Conservation (phyloP, 2,329 filamentous ascomycete species). For the Aspergillus sp. region DNA sequence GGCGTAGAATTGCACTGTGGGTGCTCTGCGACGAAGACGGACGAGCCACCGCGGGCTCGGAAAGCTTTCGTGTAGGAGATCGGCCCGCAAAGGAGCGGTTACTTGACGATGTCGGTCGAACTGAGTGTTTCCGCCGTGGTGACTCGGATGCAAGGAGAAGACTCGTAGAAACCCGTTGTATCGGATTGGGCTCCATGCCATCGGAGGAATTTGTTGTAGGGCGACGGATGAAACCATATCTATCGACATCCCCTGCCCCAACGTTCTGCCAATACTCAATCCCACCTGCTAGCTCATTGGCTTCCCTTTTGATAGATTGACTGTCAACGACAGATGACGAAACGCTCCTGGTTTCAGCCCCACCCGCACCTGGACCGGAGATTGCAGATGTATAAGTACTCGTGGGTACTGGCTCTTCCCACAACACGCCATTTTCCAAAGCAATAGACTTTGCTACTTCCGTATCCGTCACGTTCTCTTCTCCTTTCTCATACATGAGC, state of each 20-base stretch:
- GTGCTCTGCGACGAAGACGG: conserved; percentile 45
- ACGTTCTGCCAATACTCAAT: conserved; percentile 63
- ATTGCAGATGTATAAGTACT: conserved; percentile 25
- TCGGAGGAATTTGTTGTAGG: conserved; percentile 21
- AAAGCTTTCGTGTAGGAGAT: conserved; percentile 36
- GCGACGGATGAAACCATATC: conserved; percentile 60
- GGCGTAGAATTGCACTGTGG: conserved; percentile 35
- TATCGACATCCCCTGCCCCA: conserved; percentile 55
- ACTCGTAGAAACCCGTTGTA: conserved; percentile 58
- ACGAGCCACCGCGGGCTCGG: conserved; percentile 36
- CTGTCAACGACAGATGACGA: conserved; percentile 23
- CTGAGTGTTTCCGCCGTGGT: conserved; percentile 49
- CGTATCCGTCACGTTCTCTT: conserved; percentile 47
- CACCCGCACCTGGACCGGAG: conserved; percentile 20
- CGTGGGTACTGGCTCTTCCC: conserved; percentile 32
- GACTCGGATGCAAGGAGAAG: conserved; percentile 53
- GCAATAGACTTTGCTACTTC: conserved; percentile 35
- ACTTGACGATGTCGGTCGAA: conserved; percentile 47
- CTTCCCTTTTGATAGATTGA: conserved; percentile 44
- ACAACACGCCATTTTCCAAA: conserved; percentile 33
- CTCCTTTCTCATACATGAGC: conserved; percentile 59
- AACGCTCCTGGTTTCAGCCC: conserved; percentile 21
- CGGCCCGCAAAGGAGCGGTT: conserved; percentile 39
- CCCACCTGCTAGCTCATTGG: conserved; percentile 56
- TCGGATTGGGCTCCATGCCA: conserved; percentile 31